Base-by-base conservation (phyloP, 106 monocot species). In the Allium cepa region DNA sequence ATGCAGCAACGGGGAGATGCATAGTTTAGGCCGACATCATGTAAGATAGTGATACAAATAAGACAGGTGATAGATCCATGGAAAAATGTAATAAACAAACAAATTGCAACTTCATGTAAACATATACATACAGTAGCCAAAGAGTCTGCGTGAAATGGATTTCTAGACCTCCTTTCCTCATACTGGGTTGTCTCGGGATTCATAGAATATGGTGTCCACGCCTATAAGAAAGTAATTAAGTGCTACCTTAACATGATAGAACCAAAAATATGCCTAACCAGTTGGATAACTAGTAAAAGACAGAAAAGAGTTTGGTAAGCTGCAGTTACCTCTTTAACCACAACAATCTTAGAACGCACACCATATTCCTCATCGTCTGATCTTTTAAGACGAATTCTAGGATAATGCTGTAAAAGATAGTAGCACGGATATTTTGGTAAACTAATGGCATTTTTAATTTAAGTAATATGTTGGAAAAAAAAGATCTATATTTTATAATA, bases 201-300 rank as follows among this genome's bases (percentile, higher is more conserved):
- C 57, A 79, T 36, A 45, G 56, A 28, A 71, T 92, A 97, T 9
- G 97, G 97, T n/a, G 75, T 82, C 97, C 97, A 92, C 9, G 77
- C 81, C 96, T 96, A 53, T 69, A 78, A 7, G 73, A 28, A 36
- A 67, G 70, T 10, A 46, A 53, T 14, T 36, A 36, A 36, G 36
- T 36, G 1, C 36, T 36, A 36, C 36, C 5, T 36, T 5, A 3
- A 36, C 36, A 36, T 36, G 36, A 5, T 4, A 36, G 4, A 5
- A 36, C 36, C 36, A 36, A 36, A 36, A 36, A 36, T 36, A 36
- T 36, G 36, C 1, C 36, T 36, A 36, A 36, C 36, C 3, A 36
- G 36, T 36, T 36, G 5, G 4, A 36, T 36, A 36, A 36, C 36
- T 5, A 36, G 36, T 36, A 36, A 36, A 36, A 36, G 36, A 36